A percentile compares a stretch with the other conserved stretches of the same genome.
phyloP scores from a whole-genome alignment of 2,329 filamentous ascomycete genomes.

The Penicillium sp. region DNA sequence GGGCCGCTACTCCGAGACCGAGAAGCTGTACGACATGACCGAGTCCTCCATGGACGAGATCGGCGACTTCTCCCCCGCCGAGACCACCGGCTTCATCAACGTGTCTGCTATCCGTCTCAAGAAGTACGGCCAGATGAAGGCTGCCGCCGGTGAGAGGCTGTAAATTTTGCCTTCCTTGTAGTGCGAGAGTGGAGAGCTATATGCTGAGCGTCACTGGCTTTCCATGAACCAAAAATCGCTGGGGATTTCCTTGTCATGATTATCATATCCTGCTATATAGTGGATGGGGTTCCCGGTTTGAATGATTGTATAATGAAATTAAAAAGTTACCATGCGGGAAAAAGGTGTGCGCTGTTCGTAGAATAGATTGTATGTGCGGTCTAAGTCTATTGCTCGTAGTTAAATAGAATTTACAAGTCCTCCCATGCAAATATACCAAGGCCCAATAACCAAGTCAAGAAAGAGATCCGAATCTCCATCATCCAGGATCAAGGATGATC shows the following conservation, averaged over 20 bases:
- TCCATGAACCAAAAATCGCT: conserved; percentile 3
- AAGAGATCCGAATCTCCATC: not conserved
- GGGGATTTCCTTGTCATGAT: conserved; percentile 9
- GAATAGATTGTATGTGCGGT: not conserved
- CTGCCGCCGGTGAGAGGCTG: conserved; percentile 36
- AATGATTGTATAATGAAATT: conserved; percentile 32
- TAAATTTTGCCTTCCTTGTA: conserved; percentile 15
- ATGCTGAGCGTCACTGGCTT: conserved; percentile 28
- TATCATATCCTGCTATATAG: conserved; percentile 11
- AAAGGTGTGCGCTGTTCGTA: not conserved
- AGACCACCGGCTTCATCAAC: conserved; percentile 65
- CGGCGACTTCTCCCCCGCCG: conserved; percentile 65
- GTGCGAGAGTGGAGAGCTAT: conserved; percentile 7
- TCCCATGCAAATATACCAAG: conserved; percentile 5
- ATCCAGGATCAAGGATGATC: not conserved
- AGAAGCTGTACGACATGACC: conserved; percentile 68
- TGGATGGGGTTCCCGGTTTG: conserved; percentile 14
- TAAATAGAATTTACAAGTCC: not conserved
- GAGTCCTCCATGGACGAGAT: conserved; percentile 72
- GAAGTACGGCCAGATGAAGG: conserved; percentile 48
- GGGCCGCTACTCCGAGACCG: conserved; percentile 60
- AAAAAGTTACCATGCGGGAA: conserved; percentile 17
- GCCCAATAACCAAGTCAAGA: not conserved
- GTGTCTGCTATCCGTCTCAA: conserved; percentile 40
- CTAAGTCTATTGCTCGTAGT: conserved; percentile 6